These are phyloP conservation scores for Suillus brevipes DNA, from an alignment of 768 basidiomycete genomes.

Conservation along the genomic window DNA sequence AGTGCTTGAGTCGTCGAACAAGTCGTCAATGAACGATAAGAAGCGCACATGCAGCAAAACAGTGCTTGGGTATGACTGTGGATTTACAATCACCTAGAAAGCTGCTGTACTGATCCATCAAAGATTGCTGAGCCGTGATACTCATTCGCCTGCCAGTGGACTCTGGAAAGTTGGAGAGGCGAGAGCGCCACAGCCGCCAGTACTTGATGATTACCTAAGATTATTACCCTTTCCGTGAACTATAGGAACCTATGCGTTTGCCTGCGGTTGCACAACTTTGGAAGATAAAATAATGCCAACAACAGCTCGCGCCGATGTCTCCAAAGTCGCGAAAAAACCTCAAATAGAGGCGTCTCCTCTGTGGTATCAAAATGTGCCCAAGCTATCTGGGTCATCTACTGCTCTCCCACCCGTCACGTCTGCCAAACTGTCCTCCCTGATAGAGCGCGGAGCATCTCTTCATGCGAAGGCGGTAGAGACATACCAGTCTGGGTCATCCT, in stretches of 20 bases:
- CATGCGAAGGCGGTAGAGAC: slow-evolving; percentile 44
- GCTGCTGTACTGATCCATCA: slow-evolving; percentile 69
- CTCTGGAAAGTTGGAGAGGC: too few species aligned
- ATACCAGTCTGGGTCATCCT: slow-evolving; percentile 53
- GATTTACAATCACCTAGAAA: slow-evolving; percentile 43
- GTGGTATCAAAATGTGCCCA: slow-evolving; percentile 55
- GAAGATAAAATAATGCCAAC: slow-evolving; percentile 13
- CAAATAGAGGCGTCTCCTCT: slow-evolving; percentile 40
- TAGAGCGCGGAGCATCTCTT: slow-evolving; percentile 46
- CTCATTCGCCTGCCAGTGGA: too few species aligned
- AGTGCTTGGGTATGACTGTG: slow-evolving; percentile 55
- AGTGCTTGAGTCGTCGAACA: slow-evolving; percentile 53
- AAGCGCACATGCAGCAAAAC: slow-evolving; percentile 82
- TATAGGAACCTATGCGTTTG: too few species aligned
- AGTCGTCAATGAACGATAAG: slow-evolving; percentile 83
- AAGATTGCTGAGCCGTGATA: slow-evolving; percentile 69
- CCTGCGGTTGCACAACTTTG: background rate
- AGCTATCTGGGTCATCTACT: slow-evolving; percentile 35
- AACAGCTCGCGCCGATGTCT: slow-evolving; percentile 8
- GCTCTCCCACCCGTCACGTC: slow-evolving; percentile 39
- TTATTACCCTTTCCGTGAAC: too few species aligned
- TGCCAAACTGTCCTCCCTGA: slow-evolving; percentile 45
- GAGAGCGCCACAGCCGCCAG: too few species aligned
- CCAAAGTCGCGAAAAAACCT: slow-evolving; percentile 10
- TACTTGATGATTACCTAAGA: too few species aligned